Percentiles rank a stretch among this genome's conserved stretches.
Evolutionary conservation across 2,329 filamentous ascomycete genomes (phyloP).

Genomic region (Cytospora leucostoma): DNA sequence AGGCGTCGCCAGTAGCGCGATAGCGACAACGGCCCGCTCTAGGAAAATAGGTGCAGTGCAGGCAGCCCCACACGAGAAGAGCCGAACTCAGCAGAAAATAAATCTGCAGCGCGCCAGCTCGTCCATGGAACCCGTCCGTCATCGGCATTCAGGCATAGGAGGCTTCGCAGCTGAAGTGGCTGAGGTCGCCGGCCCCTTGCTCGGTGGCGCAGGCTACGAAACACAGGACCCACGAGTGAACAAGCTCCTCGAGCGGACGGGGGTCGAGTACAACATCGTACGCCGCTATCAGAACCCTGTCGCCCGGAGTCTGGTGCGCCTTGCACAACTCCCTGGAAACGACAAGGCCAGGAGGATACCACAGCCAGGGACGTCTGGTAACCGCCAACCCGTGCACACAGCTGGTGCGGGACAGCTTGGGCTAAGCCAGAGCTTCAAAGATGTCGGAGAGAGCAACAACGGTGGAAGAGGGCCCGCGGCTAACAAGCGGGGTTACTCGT

Average conservation of each 20-base stretch:
- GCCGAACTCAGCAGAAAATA: slow-evolving; percentile 73
- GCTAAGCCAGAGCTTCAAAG: slow-evolving; percentile 43
- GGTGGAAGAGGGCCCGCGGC: slow-evolving; percentile 17
- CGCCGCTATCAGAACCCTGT: slow-evolving; percentile 72
- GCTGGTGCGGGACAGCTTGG: slow-evolving; percentile 37
- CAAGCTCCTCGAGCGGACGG: slow-evolving; percentile 67
- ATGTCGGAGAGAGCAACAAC: slow-evolving; percentile 21
- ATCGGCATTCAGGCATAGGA: slow-evolving; percentile 41
- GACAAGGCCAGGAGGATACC: slow-evolving; percentile 54
- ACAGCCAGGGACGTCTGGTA: slow-evolving; percentile 37
- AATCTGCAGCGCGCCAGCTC: slow-evolving; percentile 74
- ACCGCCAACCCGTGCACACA: slow-evolving; percentile 35
- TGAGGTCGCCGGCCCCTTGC: slow-evolving; percentile 48
- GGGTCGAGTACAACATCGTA: slow-evolving; percentile 74
- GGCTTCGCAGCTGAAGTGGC: slow-evolving; percentile 39
- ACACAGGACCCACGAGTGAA: slow-evolving; percentile 63
- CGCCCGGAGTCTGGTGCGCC: slow-evolving; percentile 59
- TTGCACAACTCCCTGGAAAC: slow-evolving; percentile 54
- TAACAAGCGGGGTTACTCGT: slow-evolving; percentile 25
- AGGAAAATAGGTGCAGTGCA: slow-evolving; percentile 42
- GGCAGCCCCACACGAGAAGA: slow-evolving; percentile 55
- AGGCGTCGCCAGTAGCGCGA: slow-evolving; percentile 38
- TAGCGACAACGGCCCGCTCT: slow-evolving; percentile 27
- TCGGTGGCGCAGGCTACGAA: slow-evolving; percentile 58
- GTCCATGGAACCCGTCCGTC: slow-evolving; percentile 66